These are phyloP conservation scores for Quercus dentata DNA, from an alignment of 306 rosid species.

Conservation along the genomic window DNA sequence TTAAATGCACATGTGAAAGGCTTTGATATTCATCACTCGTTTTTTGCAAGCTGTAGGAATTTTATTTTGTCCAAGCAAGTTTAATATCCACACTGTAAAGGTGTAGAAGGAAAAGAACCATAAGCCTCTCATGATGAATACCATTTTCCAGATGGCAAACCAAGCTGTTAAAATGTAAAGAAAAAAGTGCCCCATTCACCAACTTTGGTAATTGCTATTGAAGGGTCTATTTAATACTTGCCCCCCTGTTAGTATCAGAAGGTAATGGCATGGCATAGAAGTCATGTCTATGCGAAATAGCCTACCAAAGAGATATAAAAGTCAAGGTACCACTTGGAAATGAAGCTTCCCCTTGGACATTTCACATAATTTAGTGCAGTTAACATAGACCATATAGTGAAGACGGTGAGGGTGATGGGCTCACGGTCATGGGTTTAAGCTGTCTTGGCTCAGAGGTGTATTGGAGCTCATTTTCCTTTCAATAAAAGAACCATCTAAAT, in stretches of 20 bases:
- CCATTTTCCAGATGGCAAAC: constrained; percentile 13
- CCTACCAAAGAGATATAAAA: neutral
- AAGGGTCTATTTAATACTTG: neutral
- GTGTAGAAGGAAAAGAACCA: constrained; percentile 15
- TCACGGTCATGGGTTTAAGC: neutral
- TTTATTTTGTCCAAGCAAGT: constrained; percentile 22
- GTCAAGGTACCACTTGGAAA: neutral
- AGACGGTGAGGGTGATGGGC: neutral
- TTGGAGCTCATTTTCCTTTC: neutral
- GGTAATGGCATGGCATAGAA: neutral
- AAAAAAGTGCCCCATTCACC: neutral
- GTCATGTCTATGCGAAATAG: neutral
- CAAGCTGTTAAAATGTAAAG: neutral
- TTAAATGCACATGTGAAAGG: constrained; percentile 20
- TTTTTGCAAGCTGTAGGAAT: constrained; percentile 6
- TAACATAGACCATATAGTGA: neutral
- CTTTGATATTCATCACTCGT: neutral
- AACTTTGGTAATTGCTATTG: neutral
- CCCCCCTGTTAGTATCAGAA: neutral
- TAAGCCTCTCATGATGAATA: constrained; percentile 32
- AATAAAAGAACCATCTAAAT: neutral
- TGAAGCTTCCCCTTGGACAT: neutral
- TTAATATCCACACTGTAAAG: constrained; percentile 33
- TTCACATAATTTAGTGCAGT: neutral
- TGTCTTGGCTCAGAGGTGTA: neutral